phyloP scores from a whole-genome alignment of 805 yeast genomes.

The Barnettozyma populi region DNA sequence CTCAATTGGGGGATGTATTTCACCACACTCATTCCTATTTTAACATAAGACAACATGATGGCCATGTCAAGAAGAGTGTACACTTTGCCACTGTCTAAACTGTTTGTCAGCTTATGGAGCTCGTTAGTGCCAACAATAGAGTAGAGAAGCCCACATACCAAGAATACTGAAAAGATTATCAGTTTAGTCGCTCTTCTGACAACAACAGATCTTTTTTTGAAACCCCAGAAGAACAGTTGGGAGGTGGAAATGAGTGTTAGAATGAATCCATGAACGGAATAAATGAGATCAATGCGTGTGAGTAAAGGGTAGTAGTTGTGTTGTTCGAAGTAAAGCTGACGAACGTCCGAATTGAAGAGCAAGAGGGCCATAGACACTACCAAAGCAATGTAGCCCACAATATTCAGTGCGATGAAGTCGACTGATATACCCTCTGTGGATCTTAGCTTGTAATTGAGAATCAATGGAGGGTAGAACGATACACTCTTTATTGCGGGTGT shows the following conservation, averaged over 20 bases:
- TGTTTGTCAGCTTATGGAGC: conserved; percentile 5
- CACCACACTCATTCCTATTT: conserved; percentile 42
- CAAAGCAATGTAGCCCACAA: conserved; percentile 42
- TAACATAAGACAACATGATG: conserved; percentile 34
- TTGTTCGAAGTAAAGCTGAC: conserved; percentile 25
- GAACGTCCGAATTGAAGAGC: conserved; percentile 30
- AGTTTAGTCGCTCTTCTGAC: conserved; percentile 18
- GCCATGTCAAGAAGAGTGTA: conserved; percentile 30
- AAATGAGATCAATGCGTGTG: conserved; percentile 40
- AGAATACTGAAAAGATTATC: conserved; percentile 13
- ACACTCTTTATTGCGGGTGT: conserved; percentile 29
- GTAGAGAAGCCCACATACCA: conserved; percentile 5
- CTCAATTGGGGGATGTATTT: conserved; percentile 76
- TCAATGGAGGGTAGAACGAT: conserved; percentile 45
- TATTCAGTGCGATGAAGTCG: conserved; percentile 42
- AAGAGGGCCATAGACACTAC: conserved; percentile 39
- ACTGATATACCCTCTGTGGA: conserved; percentile 45
- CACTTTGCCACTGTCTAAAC: neutral
- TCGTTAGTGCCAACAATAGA: conserved; percentile 11
- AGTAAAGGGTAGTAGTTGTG: conserved; percentile 37
- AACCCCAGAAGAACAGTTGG: conserved; percentile 32
- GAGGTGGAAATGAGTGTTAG: conserved; percentile 35
- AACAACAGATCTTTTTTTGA: conserved; percentile 17
- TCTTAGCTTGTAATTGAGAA: conserved; percentile 33
- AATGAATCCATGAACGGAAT: conserved; percentile 42